Evolutionary conservation across 352 stramenopile species (phyloP).

Genomic region (Globisporangium canariense): DNA sequence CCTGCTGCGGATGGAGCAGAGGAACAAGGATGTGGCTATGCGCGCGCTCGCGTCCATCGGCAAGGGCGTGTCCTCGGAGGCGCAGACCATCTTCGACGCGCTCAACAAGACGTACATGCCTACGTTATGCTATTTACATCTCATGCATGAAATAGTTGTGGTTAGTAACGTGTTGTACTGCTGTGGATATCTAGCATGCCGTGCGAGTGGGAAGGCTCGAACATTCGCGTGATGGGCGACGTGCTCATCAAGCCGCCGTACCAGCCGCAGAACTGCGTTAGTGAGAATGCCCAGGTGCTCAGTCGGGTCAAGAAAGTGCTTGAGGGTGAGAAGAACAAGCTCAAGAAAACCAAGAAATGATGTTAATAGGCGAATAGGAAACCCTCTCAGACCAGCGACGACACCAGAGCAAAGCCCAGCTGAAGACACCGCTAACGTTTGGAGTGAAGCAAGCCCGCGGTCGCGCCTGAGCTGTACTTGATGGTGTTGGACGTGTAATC

Average conservation of each 20-base stretch:
- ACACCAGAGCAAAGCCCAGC: neutral
- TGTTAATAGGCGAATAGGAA: slow-evolving; percentile 16
- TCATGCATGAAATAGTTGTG: too few relatives aligned
- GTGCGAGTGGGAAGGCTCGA: slow-evolving; percentile 76
- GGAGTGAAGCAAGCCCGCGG: neutral
- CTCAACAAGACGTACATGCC: slow-evolving; percentile 84
- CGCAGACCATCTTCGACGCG: slow-evolving; percentile 82
- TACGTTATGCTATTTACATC: neutral
- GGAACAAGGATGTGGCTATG: slow-evolving; percentile 66
- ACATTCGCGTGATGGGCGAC: slow-evolving; percentile 84
- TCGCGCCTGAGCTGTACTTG: neutral
- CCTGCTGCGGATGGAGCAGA: slow-evolving; percentile 67
- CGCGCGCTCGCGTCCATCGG: slow-evolving; percentile 78
- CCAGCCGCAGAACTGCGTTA: slow-evolving; percentile 73
- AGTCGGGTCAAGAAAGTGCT: slow-evolving; percentile 84
- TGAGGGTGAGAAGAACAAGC: slow-evolving; percentile 72
- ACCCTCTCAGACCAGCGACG: neutral
- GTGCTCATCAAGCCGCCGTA: slow-evolving; percentile 86
- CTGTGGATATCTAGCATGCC: slow-evolving; percentile 51
- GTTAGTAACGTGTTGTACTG: neutral
- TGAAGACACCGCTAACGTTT: neutral
- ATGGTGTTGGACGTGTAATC: neutral
- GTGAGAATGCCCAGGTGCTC: slow-evolving; percentile 67
- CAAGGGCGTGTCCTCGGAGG: slow-evolving; percentile 62
- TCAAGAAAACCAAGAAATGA: slow-evolving; percentile 57